Conservation (phyloP, 2,329 filamentous ascomycete species). For the Talaromyces funiculosus region DNA sequence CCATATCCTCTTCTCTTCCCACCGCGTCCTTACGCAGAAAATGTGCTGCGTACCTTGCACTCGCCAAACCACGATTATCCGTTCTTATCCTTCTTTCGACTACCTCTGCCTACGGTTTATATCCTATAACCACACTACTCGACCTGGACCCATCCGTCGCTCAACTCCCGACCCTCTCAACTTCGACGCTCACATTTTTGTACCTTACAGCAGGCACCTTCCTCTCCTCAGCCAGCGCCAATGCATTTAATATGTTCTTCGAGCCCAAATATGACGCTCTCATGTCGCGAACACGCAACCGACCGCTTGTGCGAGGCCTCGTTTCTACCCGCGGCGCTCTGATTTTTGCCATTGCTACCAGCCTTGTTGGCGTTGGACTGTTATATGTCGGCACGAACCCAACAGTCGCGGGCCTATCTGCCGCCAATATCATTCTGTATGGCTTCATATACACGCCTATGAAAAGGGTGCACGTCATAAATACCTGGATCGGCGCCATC, state of each 20-base stretch:
- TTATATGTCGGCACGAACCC: constrained; percentile 91
- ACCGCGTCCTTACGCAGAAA: constrained; percentile 57
- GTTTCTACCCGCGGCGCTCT: constrained; percentile 66
- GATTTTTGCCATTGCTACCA: constrained; percentile 72
- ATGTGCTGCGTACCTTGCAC: constrained; percentile 74
- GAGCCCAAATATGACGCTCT: constrained; percentile 83
- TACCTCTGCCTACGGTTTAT: constrained; percentile 85
- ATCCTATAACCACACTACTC: constrained; percentile 84
- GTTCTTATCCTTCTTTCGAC: constrained; percentile 87
- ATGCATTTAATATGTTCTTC: constrained; percentile 95
- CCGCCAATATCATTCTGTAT: constrained; percentile 80
- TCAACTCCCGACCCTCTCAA: constrained; percentile 55
- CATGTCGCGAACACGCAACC: constrained; percentile 88
- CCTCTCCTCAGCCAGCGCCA: constrained; percentile 83
- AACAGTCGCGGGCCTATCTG: constrained; percentile 80
- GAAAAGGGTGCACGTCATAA: constrained; percentile 78
- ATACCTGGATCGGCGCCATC: constrained; percentile 91
- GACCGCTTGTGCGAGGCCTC: constrained; percentile 78
- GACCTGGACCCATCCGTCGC: constrained; percentile 67
- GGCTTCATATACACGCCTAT: constrained; percentile 88
- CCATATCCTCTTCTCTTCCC: constrained; percentile 52
- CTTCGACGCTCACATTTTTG: constrained; percentile 78
- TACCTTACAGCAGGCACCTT: constrained; percentile 89
- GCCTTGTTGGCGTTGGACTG: constrained; percentile 60
- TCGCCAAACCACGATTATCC: constrained; percentile 92